A percentile compares a stretch with the other conserved stretches of the same genome.
Evolutionary conservation across 2,329 filamentous ascomycete genomes (phyloP).

Genomic region (Claviceps lovelessii): DNA sequence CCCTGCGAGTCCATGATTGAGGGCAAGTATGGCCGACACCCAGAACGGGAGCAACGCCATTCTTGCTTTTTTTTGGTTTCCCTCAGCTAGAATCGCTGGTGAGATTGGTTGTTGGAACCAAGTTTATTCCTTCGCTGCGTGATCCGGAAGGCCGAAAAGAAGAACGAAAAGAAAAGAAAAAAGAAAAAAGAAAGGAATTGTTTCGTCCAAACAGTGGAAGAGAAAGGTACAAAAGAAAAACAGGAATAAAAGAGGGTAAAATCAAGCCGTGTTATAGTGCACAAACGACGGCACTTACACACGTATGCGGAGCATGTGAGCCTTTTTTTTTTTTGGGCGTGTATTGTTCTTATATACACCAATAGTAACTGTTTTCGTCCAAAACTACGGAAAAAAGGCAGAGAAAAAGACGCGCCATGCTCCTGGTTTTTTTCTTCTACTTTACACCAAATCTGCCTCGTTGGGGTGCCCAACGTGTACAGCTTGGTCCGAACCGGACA

Average conservation of each 20-base stretch:
- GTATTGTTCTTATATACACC: background rate
- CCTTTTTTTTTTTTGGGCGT: background rate
- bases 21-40: constrained; percentile 1
- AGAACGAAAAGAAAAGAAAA: background rate
- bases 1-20: background rate
- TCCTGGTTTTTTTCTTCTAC: background rate
- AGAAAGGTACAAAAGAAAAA: background rate
- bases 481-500: background rate
- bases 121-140: background rate
- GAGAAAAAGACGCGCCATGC: background rate
- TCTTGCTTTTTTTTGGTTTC: background rate
- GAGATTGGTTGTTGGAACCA: background rate
- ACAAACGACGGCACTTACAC: background rate
- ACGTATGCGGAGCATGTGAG: background rate
- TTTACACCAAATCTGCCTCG: background rate
- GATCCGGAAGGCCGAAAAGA: background rate
- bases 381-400: background rate
- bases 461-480: background rate
- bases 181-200: no score
- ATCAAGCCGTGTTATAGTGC: background rate
- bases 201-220: no score
- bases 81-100: background rate
- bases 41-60: background rate
- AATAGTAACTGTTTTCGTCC: background rate
- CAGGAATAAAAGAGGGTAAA: background rate